A percentile compares a stretch with the other conserved stretches of the same genome.
These are phyloP conservation scores for Umbelopsis ramanniana DNA, from an alignment of 192 early-diverging fungal genomes.

Conservation along the genomic window DNA sequence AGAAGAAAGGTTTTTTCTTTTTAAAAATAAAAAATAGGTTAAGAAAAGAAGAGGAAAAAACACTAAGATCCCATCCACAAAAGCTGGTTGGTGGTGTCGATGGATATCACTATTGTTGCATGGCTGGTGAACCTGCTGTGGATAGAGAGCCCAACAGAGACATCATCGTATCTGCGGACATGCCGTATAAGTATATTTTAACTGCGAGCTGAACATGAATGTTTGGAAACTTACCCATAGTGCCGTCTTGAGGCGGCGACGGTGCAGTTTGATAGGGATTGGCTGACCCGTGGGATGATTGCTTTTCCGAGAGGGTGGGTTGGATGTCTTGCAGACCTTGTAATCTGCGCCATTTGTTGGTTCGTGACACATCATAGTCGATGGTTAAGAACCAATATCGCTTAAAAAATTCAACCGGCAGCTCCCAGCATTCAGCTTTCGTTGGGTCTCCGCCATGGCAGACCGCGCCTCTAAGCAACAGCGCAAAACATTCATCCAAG, in stretches of 20 bases:
- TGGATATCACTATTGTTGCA: background rate
- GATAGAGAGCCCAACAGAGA: background rate
- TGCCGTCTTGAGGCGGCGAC: background rate
- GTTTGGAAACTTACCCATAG: conserved; percentile 4
- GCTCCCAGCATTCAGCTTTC: conserved; percentile 37
- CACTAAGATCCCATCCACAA: background rate
- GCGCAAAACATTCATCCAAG: conserved; percentile 39
- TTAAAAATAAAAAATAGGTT: no score
- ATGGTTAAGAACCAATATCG: conserved; percentile 38
- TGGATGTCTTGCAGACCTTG: conserved; percentile 37
- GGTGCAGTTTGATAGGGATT: background rate
- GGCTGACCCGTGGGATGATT: background rate
- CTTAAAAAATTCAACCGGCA: conserved; percentile 34
- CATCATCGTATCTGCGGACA: conserved; percentile 3
- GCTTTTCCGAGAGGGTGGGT: background rate
- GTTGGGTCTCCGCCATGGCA: conserved; percentile 47
- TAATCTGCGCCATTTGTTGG: conserved; percentile 38
- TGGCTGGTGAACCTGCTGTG: conserved; percentile 2
- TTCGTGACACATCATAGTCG: conserved; percentile 36
- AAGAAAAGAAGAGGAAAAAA: background rate
- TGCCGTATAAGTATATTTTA: no score
- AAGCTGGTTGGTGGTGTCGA: background rate
- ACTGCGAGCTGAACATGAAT: background rate
- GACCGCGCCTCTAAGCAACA: conserved; percentile 31
- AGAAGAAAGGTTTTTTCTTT: no score